Evolutionary conservation across 305 asterid genomes (phyloP).

Genomic region (Solanum aculeatissimum): DNA sequence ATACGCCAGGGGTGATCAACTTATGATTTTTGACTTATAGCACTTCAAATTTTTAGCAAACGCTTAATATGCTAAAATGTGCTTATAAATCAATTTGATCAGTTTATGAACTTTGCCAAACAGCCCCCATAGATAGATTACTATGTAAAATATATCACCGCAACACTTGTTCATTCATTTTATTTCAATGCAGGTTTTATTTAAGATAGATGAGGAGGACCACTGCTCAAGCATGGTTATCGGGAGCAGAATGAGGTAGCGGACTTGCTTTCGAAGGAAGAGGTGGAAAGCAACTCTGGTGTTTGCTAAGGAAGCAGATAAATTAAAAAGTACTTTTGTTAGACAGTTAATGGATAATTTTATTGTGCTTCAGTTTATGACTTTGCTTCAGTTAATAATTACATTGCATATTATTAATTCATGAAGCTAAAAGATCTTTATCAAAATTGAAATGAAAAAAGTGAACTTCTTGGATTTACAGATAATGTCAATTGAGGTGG

Average conservation of each 20-base stretch:
- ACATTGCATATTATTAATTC: no score
- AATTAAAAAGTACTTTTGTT: neutral
- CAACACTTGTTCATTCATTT: neutral
- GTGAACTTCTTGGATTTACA: no score
- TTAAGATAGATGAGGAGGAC: neutral
- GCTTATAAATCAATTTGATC: neutral
- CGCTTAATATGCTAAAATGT: neutral
- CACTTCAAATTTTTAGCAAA: neutral
- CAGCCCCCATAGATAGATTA: neutral
- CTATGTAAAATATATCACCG: neutral
- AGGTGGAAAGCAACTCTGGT: neutral
- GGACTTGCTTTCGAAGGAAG: neutral
- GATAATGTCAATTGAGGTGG: no score
- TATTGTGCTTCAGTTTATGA: no score
- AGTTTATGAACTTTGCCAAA: accelerated
- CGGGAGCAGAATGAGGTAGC: neutral
- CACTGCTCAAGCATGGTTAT: neutral
- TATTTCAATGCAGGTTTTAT: neutral
- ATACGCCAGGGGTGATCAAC: neutral
- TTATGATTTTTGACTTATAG: neutral
- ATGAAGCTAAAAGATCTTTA: no score
- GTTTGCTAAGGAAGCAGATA: neutral
- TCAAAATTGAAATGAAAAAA: no score
- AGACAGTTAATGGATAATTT: neutral
- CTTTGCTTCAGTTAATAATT: no score